Conservation (phyloP, 768 basidiomycete genomes). For the Tylopilus subfusipes region DNA sequence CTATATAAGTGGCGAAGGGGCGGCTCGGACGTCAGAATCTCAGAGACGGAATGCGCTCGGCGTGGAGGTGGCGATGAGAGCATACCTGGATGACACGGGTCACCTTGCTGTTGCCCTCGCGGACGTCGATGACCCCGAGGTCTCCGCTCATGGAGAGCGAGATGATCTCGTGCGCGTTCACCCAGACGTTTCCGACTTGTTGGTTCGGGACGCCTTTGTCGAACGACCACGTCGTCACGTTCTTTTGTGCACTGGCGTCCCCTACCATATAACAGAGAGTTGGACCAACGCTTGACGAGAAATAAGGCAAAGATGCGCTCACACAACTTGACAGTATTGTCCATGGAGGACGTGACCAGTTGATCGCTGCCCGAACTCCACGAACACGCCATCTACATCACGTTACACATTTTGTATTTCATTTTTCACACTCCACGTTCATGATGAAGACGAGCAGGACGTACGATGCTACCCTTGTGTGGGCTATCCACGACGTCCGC, state of each 20-base stretch:
- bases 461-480: constrained; percentile 74
- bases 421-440: not conserved
- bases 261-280: constrained; percentile 40
- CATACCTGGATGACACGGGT: constrained; percentile 59
- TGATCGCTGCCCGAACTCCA: constrained; percentile 77
- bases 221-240: constrained; percentile 63
- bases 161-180: constrained; percentile 61
- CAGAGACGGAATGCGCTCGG: not conserved
- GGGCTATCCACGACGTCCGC: constrained; percentile 63
- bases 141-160: constrained; percentile 82
- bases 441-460: constrained; percentile 26
- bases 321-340: constrained; percentile 88
- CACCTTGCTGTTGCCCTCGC: constrained; percentile 54
- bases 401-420: not conserved
- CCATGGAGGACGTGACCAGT: constrained; percentile 80
- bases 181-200: constrained; percentile 90
- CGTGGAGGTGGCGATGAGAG: not conserved
- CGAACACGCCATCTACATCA: constrained; percentile 64
- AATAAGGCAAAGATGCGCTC: constrained; percentile 1
- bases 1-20: constrained; percentile 34
- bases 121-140: constrained; percentile 78
- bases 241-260: constrained; percentile 75
- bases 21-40: not conserved
- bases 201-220: constrained; percentile 75
- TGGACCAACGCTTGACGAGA: not conserved